Base-by-base conservation (phyloP, 768 basidiomycete genomes). In the Serendipita sp. region DNA sequence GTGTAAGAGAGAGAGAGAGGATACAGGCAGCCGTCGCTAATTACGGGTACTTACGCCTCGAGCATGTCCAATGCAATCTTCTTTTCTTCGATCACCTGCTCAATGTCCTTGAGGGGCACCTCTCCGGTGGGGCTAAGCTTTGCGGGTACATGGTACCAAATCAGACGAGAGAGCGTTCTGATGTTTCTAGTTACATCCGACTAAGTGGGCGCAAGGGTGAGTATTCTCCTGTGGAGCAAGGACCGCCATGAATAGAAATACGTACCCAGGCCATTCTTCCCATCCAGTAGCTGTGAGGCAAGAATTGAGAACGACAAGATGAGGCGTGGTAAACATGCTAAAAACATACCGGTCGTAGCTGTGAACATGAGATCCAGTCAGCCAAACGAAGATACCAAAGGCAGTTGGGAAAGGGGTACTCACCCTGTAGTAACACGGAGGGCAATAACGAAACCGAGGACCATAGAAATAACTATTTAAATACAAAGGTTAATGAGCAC, bases 271-370 rank as follows among this genome's bases (percentile, higher is more conserved):
- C 48, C 16, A 50, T 52, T 52, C 66, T 40, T 62, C 66, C 66
- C 58, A 62, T 45, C 34, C 55, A 55, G 44, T 64, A 60, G 34
- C 55, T 60, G 33, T n/a, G 55, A 27, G 8, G n/a, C 6, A 6
- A 66, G 44, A 37, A 8, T 23, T 67, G 40, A 44, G 34, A 63
- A 27, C 23, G 13, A 34, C n/a, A 40, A 48, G 36, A 44, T 15
- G 31, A 63, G 16, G 16, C 16, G n/a, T n/a, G 62, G 62, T 15
- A 23, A 43, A 63, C n/a, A 46, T 18, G 16, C 73, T 68, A 80
- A 76, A 79, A 80, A 84, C 55, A 67, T 84, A 85, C n/a, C 82
- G 77, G 66, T 84, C 82, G 67, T 84, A 84, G 3, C 81, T 82
- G 63, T 3, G 48, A 43, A 34, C 27, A 40, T 23, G 23, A 27